Evolutionary conservation across 1,284 basidiomycete species (phyloP), one percentile per base, ranked within the genome.

Genomic region (Wallemia hederae): DNA sequence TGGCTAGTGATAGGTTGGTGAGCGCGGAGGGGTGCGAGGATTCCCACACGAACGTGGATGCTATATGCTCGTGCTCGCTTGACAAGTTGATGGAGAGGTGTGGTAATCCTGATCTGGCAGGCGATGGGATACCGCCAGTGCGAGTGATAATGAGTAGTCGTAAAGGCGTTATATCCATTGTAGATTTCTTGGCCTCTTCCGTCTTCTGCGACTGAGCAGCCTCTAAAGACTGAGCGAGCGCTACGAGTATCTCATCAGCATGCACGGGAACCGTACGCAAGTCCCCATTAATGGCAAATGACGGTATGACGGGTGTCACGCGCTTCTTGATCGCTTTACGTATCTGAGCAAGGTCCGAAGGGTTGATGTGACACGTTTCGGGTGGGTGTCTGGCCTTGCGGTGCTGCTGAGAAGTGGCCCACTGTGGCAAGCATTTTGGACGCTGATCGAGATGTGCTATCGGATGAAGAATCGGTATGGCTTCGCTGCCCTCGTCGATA

Each of bases 141-240:
- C 85, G 81, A 70, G 91, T 96, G 72, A 99, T 97, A 69, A 98
- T 84, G 82, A 99, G 91, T 63, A 99, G 78, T 24, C 94, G 84
- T 62, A 94, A 73, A 1, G 94, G 90, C 2, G 85, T 87, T 62
- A 92, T 76, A 70, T 91, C 83, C 24, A 87, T 74, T 29, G 60
- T 15, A 22, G 55, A 31, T 57, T 15, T 27, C 22, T 24, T 57
- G n/a, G 67, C 64, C 31, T 27, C 59, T 57, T 55, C 61, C 60
- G 24, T 33, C 58, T 56, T 34, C 59, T 17, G 61, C 60, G n/a
- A 57, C 24, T 9, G 60, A 25, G 60, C 58, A 17, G 28, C 70
- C 67, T 58, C 66, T 66, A 9, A 64, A 60, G 17, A 86, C 60
- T 83, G 79, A 24, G 86, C 82, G 11, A 99, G 78, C 1, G 88